Conservation (phyloP, 2,329 filamentous ascomycete species). For the Ilyonectria sp. region DNA sequence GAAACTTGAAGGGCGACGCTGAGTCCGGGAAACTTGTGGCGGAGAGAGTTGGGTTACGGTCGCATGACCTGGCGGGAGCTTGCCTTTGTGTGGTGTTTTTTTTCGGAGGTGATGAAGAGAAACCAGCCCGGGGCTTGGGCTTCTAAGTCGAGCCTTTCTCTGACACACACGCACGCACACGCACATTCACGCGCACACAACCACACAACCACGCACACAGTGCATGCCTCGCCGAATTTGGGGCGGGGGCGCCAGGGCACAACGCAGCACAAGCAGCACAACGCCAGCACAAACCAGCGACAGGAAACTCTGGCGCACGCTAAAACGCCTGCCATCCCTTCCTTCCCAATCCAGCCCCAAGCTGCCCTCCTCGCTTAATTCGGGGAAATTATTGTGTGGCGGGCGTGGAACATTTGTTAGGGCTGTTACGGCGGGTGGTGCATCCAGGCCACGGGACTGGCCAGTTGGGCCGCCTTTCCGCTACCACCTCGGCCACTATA, state of each 20-base stretch:
- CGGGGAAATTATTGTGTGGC: constrained; percentile 40
- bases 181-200: constrained; percentile 22
- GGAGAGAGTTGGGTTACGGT: constrained; percentile 54
- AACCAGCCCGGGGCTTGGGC: constrained; percentile 24
- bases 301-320: constrained; percentile 9
- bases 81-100: constrained; percentile 42
- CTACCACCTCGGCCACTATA: neutral
- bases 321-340: constrained; percentile 22
- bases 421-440: constrained; percentile 32
- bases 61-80: constrained; percentile 56
- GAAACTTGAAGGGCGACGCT: constrained; percentile 54
- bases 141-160: constrained; percentile 24
- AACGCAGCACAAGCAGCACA: constrained; percentile 5
- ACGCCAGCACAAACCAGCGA: constrained; percentile 13
- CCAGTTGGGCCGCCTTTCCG: constrained; percentile 10
- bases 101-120: constrained; percentile 39
- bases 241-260: constrained; percentile 29
- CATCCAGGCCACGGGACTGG: neutral
- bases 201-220: constrained; percentile 24
- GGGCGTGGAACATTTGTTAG: constrained; percentile 37
- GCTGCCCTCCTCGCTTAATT: constrained; percentile 33
- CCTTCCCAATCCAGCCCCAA: constrained; percentile 4
- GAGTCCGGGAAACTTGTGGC: constrained; percentile 50
- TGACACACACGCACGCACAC: constrained; percentile 16
- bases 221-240: constrained; percentile 5